Evolutionary conservation across 164 flowering plant genomes (phyloP).

Genomic region (Berberis vulgaris): DNA sequence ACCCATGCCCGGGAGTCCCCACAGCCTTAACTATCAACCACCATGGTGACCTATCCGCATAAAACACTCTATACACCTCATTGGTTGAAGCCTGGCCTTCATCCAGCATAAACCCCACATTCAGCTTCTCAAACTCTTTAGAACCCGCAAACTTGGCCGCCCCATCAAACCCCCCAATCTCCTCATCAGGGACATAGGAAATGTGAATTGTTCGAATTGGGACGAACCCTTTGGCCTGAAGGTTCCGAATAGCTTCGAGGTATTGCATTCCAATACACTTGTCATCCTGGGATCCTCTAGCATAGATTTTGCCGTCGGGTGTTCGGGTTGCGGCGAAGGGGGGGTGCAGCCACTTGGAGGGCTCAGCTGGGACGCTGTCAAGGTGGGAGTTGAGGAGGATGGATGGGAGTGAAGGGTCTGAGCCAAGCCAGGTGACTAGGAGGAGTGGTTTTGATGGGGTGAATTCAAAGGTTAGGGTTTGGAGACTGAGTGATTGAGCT

Average conservation of each 20-base stretch:
- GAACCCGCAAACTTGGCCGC: slow-evolving; percentile 47
- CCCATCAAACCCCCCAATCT: slow-evolving; percentile 77
- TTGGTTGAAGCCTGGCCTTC: slow-evolving; percentile 76
- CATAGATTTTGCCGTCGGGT: slow-evolving; percentile 58
- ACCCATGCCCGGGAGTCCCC: slow-evolving; percentile 86
- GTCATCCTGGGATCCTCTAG: slow-evolving; percentile 92
- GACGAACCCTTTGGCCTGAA: slow-evolving; percentile 11
- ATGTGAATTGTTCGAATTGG: slow-evolving; percentile 49
- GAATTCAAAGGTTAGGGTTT: slow-evolving; percentile 41
- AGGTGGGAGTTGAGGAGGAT: slow-evolving; percentile 85
- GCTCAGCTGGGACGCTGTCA: slow-evolving; percentile 93
- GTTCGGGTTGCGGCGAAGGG: slow-evolving; percentile 64
- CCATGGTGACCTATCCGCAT: slow-evolving; percentile 80
- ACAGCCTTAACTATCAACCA: slow-evolving; percentile 43
- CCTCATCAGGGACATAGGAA: slow-evolving; percentile 86
- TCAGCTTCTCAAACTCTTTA: slow-evolving; percentile 49
- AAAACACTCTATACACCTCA: slow-evolving; percentile 74
- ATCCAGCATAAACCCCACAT: slow-evolving; percentile 79
- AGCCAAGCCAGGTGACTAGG: slow-evolving; percentile 69
- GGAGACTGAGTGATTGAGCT: slow-evolving; percentile 13
- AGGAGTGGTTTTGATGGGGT: slow-evolving; percentile 52
- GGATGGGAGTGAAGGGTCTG: slow-evolving; percentile 70
- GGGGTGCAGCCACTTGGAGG: slow-evolving; percentile 65
- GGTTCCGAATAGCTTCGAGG: slow-evolving; percentile 37
- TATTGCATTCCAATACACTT: slow-evolving; percentile 67